Evolutionary conservation across 139 green algal species (phyloP).

Genomic region (Edaphochlamys debaryana): DNA sequence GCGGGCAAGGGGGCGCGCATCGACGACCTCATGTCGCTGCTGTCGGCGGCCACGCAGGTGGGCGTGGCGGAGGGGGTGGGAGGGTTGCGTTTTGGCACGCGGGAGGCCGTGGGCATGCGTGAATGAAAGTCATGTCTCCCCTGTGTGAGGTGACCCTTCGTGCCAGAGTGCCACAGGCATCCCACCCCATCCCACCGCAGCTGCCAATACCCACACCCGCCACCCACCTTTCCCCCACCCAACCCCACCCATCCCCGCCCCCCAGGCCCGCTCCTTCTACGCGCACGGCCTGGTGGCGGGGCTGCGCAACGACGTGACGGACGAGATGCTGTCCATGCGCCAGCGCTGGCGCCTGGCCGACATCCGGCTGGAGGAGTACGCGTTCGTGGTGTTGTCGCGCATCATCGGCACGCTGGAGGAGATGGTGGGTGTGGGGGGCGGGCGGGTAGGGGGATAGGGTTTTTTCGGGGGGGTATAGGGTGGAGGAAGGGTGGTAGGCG

Average conservation of each 20-base stretch:
- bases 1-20: slow-evolving; percentile 11
- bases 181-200: too few species aligned
- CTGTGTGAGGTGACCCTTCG: too few species aligned
- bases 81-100: neutral
- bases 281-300: slow-evolving; percentile 57
- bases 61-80: neutral
- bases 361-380: slow-evolving; percentile 92
- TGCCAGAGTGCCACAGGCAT: too few species aligned
- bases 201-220: too few species aligned
- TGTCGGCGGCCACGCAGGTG: slow-evolving; percentile 78
- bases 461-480: neutral
- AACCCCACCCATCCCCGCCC: too few species aligned
- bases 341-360: slow-evolving; percentile 92
- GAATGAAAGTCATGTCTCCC: neutral
- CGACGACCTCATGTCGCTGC: slow-evolving; percentile 72
- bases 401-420: slow-evolving; percentile 79
- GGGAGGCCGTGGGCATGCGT: neutral
- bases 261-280: slow-evolving; percentile 52
- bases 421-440: slow-evolving; percentile 48
- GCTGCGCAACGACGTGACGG: slow-evolving; percentile 93
- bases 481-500: neutral
- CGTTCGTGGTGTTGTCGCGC: slow-evolving; percentile 89
- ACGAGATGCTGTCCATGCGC: slow-evolving; percentile 64
- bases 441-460: too few species aligned
- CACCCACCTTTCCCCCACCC: too few species aligned